These are phyloP conservation scores for Chalciporus piperatus DNA, from an alignment of 768 basidiomycete species.

Conservation along the genomic window DNA sequence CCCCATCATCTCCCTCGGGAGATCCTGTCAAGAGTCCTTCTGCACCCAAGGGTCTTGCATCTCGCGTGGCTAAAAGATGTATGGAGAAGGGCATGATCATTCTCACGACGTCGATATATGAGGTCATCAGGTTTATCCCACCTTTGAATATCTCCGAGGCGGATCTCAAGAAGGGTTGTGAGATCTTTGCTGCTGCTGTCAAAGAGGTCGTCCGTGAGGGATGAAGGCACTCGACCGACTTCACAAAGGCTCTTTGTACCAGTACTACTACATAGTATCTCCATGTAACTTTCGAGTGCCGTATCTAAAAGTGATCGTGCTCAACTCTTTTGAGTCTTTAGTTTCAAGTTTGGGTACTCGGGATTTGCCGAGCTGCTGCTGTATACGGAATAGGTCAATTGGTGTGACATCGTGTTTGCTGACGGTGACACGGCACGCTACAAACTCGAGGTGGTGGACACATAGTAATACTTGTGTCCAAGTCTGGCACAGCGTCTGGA, in stretches of 20 bases:
- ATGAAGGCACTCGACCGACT: constrained; percentile 1
- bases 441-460: constrained; percentile 4
- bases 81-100: constrained; percentile 84
- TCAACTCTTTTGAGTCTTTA: too few species aligned
- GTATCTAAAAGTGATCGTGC: too few species aligned
- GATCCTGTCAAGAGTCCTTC: constrained; percentile 41
- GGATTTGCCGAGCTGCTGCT: constrained; percentile 9
- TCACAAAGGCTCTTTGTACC: too few species aligned
- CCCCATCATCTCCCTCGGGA: constrained; percentile 51
- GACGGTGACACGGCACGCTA: constrained; percentile 9
- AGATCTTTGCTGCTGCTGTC: constrained; percentile 68
- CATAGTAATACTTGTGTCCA: background rate
- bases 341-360: too few species aligned
- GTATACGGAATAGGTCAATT: background rate
- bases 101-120: constrained; percentile 86
- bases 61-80: constrained; percentile 72
- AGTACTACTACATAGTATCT: too few species aligned
- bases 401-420: background rate
- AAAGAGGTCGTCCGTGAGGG: constrained; percentile 59
- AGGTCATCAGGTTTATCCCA: constrained; percentile 91
- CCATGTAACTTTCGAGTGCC: too few species aligned
- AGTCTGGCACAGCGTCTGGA: background rate
- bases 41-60: constrained; percentile 56
- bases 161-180: constrained; percentile 68
- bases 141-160: constrained; percentile 75